phyloP scores from a whole-genome alignment of 202 grass and related monocot genomes.

The Musa balbisiana region DNA sequence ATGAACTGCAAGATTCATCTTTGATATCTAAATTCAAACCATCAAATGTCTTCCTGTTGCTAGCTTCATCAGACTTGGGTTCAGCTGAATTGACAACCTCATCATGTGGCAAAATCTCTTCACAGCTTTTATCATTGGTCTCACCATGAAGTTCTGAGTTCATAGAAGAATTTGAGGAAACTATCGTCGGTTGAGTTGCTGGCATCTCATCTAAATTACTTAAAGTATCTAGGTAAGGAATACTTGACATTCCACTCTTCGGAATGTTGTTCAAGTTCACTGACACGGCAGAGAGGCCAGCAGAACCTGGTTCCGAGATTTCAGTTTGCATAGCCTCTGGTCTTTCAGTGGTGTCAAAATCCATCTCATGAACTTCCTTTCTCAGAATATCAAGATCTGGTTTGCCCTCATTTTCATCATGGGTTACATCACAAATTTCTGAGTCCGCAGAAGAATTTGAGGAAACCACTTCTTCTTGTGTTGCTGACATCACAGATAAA shows the following conservation, averaged over 20 bases:
- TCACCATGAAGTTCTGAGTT: neutral
- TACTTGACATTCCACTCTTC: constrained; percentile 24
- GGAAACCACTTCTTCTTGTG: constrained; percentile 10
- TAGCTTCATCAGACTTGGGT: constrained; percentile 34
- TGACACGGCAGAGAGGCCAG: neutral
- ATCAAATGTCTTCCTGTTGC: constrained; percentile 18
- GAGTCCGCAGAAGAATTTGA: constrained; percentile 30
- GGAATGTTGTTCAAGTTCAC: constrained; percentile 21
- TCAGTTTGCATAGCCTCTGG: constrained; percentile 16
- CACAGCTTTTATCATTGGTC: neutral
- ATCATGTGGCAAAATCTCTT: constrained; percentile 53
- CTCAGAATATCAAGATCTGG: no score
- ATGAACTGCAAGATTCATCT: constrained; percentile 18
- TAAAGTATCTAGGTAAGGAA: constrained; percentile 20
- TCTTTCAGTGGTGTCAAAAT: constrained; percentile 25
- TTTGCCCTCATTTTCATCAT: neutral
- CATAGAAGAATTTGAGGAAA: constrained; percentile 32
- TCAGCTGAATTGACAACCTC: constrained; percentile 40
- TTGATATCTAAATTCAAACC: constrained; percentile 11
- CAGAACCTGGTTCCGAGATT: constrained; percentile 27
- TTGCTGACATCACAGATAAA: constrained; percentile 27
- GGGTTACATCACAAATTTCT: neutral
- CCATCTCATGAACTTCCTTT: constrained; percentile 15
- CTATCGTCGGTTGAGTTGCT: constrained; percentile 22
- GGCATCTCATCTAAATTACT: constrained; percentile 26